Percentiles rank a stretch among this genome's conserved stretches.
phyloP scores from a whole-genome alignment of 2,329 filamentous ascomycete species.

The Sphaerostilbella broomeana region DNA sequence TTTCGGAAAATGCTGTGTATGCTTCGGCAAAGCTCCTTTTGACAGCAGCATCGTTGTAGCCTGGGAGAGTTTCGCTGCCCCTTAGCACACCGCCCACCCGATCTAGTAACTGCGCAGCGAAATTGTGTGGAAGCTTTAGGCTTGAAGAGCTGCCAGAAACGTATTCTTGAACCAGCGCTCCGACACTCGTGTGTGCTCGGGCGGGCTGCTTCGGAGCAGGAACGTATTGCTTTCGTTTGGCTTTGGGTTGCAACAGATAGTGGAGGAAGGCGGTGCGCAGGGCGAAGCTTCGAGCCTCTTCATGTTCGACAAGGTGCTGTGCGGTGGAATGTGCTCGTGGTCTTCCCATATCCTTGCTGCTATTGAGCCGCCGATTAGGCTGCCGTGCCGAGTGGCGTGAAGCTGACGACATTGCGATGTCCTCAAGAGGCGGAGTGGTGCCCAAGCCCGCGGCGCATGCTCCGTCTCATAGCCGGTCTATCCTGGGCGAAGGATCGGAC shows the following conservation, averaged over 20 bases:
- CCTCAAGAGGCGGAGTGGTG: constrained; percentile 26
- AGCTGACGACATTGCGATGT: constrained; percentile 42
- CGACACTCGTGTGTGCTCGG: constrained; percentile 63
- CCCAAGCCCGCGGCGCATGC: constrained; percentile 21
- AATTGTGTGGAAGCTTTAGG: constrained; percentile 52
- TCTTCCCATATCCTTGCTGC: constrained; percentile 36
- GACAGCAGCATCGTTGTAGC: constrained; percentile 83
- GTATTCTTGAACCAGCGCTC: constrained; percentile 86
- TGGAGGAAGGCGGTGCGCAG: constrained; percentile 85
- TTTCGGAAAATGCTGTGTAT: constrained; percentile 86
- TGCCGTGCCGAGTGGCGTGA: constrained; percentile 42
- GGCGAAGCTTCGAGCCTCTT: constrained; percentile 87
- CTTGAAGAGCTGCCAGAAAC: constrained; percentile 42
- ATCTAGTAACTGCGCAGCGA: constrained; percentile 52
- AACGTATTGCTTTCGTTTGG: constrained; percentile 84
- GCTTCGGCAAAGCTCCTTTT: constrained; percentile 94
- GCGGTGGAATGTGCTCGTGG: constrained; percentile 40
- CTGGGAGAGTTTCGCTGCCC: constrained; percentile 75
- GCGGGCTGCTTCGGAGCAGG: constrained; percentile 55
- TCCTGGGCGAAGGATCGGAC: constrained; percentile 1
- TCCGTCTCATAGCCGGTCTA: constrained; percentile 25
- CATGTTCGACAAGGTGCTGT: constrained; percentile 46
- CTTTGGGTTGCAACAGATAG: constrained; percentile 85
- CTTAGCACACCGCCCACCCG: constrained; percentile 73
- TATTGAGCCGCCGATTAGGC: constrained; percentile 39